Conservation (phyloP, 495 filamentous ascomycete species). For the Cenococcum geophilum region DNA sequence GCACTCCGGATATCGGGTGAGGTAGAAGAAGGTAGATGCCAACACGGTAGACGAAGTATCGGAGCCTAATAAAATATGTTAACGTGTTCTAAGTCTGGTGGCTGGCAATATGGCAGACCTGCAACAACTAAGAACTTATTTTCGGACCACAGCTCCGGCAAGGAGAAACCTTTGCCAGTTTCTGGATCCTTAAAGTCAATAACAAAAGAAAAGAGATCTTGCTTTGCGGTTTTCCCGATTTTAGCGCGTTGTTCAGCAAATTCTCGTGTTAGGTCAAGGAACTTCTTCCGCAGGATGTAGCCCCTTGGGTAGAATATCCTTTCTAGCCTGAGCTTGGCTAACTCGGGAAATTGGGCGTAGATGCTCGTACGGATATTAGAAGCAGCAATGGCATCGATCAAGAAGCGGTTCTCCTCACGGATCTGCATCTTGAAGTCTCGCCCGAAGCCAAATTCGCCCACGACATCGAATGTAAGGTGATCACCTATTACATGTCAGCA, state of each 20-base stretch:
- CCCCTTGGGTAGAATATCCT: not conserved
- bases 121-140: conserved; percentile 10
- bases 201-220: conserved; percentile 9
- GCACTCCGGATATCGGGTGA: conserved; percentile 45
- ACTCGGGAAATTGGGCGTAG: not conserved
- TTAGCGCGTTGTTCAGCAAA: conserved; percentile 3
- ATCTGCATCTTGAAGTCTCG: conserved; percentile 1
- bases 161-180: not conserved
- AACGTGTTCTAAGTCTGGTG: no score
- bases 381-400: conserved; percentile 3
- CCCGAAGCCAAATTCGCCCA: conserved; percentile 14
- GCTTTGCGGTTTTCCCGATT: not conserved
- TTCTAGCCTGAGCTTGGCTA: not conserved
- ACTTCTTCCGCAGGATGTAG: not conserved
- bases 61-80: not conserved
- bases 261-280: not conserved
- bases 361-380: not conserved
- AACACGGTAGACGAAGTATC: conserved; percentile 35
- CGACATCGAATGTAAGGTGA: conserved; percentile 11
- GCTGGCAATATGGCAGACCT: not conserved
- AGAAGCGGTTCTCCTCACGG: conserved; percentile 5
- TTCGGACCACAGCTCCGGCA: conserved; percentile 8
- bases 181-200: conserved; percentile 14
- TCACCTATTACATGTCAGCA: not conserved
- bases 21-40: conserved; percentile 50